phyloP scores from a whole-genome alignment of 2,329 filamentous ascomycete genomes.

The Neophaeococcomyces mojaviensis region DNA sequence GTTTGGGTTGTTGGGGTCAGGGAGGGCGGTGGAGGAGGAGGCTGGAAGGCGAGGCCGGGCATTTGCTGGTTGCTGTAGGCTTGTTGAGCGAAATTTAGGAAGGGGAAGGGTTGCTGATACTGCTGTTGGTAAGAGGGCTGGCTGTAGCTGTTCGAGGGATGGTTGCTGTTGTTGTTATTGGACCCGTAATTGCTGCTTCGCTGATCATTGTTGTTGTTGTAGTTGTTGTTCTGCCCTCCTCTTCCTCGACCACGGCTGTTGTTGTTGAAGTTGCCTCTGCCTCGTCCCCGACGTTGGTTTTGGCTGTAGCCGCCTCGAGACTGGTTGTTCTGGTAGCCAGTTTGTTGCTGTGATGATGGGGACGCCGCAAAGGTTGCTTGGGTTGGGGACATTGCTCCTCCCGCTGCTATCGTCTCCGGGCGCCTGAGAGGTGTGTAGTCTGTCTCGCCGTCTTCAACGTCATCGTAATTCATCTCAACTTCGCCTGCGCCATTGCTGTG shows the following conservation, averaged over 20 bases:
- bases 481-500: conserved; percentile 27
- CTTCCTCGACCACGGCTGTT: conserved; percentile 25
- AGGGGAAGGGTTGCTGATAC: conserved; percentile 21
- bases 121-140: conserved; percentile 6
- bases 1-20: neutral
- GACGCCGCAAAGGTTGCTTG: conserved; percentile 25
- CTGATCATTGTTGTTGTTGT: neutral
- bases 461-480: conserved; percentile 57
- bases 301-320: neutral
- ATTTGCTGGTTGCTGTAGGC: conserved; percentile 29
- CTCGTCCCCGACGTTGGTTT: conserved; percentile 30
- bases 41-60: neutral
- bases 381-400: conserved; percentile 34
- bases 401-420: conserved; percentile 54
- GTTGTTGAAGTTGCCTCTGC: conserved; percentile 28
- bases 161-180: conserved; percentile 20
- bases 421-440: conserved; percentile 62
- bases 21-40: neutral
- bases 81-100: conserved; percentile 29
- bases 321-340: conserved; percentile 14
- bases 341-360: conserved; percentile 18
- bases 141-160: conserved; percentile 2
- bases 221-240: conserved; percentile 13
- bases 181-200: neutral
- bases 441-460: conserved; percentile 44